Evolutionary conservation across 306 rosid genomes (phyloP), one percentile per base, ranked within the genome.

Genomic region (Trichosanthes truncata): DNA sequence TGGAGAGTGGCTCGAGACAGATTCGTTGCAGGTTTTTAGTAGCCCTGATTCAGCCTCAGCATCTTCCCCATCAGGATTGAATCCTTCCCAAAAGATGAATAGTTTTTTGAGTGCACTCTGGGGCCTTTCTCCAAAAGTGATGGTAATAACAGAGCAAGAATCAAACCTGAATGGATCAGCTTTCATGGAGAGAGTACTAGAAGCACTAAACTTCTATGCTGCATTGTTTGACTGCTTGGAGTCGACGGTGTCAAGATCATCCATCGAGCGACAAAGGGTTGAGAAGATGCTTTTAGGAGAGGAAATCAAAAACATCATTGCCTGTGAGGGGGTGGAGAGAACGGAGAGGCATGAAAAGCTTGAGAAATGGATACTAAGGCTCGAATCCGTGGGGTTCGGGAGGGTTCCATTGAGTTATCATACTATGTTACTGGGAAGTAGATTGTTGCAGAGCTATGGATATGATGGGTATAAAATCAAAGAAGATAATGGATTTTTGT

Each of bases 61-160:
- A 17, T 78, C 86, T 31, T 91, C 97, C 26, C 95, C 97, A 11
- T 85, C 86, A 52, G 83, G 90, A 49, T 78, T 87, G 1, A 79
- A 87, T 45, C 87, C 90, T 72, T 92, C 97, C 0, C 94, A 95
- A 62, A 90, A 89, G 86, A 90, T 92, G 96, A 93, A 83, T 18
- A 82, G 82, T 13, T 91, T 92, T 79, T 71, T 92, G 29, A 87
- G 78, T 7, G 79, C 89, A 7, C 82, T 92, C 15, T 66, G 89
- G 78, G 87, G 85, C 20, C 84, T 94, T 18, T 79, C 92, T 21
- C 97, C 97, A 0, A 94, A 92, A 69, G 59, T 94, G 12, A 48
- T 91, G 79, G 93, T 94, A 46, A 60, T 94, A 15, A 92, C 97
- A 2, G 98, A 94, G 84, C 98, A 94, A 66, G 97, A 94, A 81